Conservation (phyloP, 163 green algal species). For the Coccomyxa subellipsoidea region DNA sequence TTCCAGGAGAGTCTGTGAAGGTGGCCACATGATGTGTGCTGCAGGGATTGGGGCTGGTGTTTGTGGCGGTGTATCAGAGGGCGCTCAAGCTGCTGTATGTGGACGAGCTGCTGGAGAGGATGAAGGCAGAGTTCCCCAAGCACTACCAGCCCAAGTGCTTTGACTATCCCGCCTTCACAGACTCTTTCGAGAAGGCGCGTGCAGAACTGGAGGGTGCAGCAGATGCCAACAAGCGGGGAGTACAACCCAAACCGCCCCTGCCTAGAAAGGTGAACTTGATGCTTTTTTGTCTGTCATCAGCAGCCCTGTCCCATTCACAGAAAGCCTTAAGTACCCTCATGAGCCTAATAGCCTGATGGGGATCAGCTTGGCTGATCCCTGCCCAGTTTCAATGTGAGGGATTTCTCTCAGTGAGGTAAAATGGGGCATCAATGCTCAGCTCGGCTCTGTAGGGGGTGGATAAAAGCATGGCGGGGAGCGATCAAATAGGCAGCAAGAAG, state of each 20-base stretch:
- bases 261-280: neutral
- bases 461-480: neutral
- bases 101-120: constrained; percentile 77
- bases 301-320: no score
- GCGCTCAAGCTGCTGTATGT: constrained; percentile 92
- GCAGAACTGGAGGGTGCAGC: constrained; percentile 62
- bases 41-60: constrained; percentile 86
- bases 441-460: no score
- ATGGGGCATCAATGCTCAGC: neutral
- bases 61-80: constrained; percentile 94
- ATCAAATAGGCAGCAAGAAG: constrained; percentile 6
- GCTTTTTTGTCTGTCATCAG: no score
- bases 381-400: no score
- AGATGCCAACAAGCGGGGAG: constrained; percentile 32
- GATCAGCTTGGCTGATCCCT: no score
- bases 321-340: no score
- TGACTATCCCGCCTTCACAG: constrained; percentile 65
- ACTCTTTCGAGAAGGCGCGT: constrained; percentile 67
- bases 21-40: neutral
- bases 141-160: constrained; percentile 43
- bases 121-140: constrained; percentile 68
- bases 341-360: no score
- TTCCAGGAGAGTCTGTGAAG: neutral
- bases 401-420: neutral
- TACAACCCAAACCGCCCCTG: neutral